Base-by-base conservation (phyloP, 257 asterid species). In the Nicotiana benthamiana region DNA sequence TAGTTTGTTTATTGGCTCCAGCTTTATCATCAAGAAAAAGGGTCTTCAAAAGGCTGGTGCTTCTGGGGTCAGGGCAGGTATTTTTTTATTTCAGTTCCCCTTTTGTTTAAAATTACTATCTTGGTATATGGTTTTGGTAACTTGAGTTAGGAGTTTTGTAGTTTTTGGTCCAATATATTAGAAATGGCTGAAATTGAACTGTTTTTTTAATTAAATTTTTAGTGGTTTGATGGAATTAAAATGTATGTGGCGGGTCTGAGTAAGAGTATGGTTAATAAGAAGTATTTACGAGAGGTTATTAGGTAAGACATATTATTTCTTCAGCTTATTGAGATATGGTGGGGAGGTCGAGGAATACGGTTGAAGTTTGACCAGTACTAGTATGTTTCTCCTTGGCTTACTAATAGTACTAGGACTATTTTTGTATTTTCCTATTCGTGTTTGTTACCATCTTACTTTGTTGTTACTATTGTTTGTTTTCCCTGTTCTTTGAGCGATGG, bases 31-130 rank as follows among this genome's bases (percentile, higher is more conserved):
- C 80, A 93, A 93, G 97, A 93, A 92, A 75, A 92, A 90, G 86
- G 98, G 98, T 22, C 87, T 92, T 75, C 92, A 93, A 89, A 93
- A 87, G 84, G 97, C 98, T 53, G 97, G 90, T 67, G 91, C 96
- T 46, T 89, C 92, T 4, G 98, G 97, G n/a, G 82, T 89, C 77
- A 86, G 97, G 80, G 98, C 98, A 75, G 97, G 98, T 92, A 89
- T 63, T 30, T 77, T 67, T 20, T 76, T 17, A 10, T 36, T 13
- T 59, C 63, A 7, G 9, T 2, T 63, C 32, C 7, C 6, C 34
- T 40, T 22, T 34, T 12, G 5, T 51, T 64, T 6, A 6, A 28
- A 22, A 10, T 59, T 20, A 22, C 5, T n/a, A 6, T 30, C 43
- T 9, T 64, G 34, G 26, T 48, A 30, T 83, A 13, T 62, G 26